Evolutionary conservation across 2,329 filamentous ascomycete species (phyloP).

Genomic region (Fusarium caatingaense): DNA sequence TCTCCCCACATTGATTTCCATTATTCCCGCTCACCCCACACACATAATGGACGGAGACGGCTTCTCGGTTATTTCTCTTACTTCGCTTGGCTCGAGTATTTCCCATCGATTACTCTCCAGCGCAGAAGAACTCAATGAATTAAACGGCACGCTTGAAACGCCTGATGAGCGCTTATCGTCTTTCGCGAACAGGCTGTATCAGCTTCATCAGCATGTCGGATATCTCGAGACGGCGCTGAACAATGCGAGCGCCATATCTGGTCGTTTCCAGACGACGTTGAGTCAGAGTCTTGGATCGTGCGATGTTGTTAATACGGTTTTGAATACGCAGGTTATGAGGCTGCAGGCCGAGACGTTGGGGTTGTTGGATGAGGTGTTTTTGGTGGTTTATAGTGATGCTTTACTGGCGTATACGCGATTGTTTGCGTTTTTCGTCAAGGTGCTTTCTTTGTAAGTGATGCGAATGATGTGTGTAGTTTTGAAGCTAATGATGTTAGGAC

Average conservation of each 20-base stretch:
- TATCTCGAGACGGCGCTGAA: slow-evolving; percentile 46
- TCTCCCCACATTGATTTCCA: not conserved
- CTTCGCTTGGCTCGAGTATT: slow-evolving; percentile 48
- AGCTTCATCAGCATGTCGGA: slow-evolving; percentile 42
- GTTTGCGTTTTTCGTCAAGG: slow-evolving; percentile 40
- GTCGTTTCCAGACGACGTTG: slow-evolving; percentile 46
- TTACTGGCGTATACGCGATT: slow-evolving; percentile 43
- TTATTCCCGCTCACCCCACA: not conserved
- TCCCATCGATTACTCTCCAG: slow-evolving; percentile 48
- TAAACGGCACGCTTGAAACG: slow-evolving; percentile 34
- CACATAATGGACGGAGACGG: slow-evolving; percentile 50
- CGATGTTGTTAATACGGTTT: slow-evolving; percentile 44
- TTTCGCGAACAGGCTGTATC: slow-evolving; percentile 42
- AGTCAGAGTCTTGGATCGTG: slow-evolving; percentile 46
- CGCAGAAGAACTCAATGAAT: slow-evolving; percentile 47
- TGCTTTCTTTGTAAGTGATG: slow-evolving; percentile 42
- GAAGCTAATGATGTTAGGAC: slow-evolving; percentile 12
- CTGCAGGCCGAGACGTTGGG: slow-evolving; percentile 44
- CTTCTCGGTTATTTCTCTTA: slow-evolving; percentile 51
- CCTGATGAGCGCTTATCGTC: slow-evolving; percentile 38
- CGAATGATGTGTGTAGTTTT: not conserved
- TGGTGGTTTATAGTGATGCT: slow-evolving; percentile 42
- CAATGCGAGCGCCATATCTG: slow-evolving; percentile 44
- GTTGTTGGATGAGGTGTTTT: slow-evolving; percentile 42
- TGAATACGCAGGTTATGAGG: slow-evolving; percentile 52